Conservation (phyloP, 306 rosid genomes). For the Arachis hypogaea region DNA sequence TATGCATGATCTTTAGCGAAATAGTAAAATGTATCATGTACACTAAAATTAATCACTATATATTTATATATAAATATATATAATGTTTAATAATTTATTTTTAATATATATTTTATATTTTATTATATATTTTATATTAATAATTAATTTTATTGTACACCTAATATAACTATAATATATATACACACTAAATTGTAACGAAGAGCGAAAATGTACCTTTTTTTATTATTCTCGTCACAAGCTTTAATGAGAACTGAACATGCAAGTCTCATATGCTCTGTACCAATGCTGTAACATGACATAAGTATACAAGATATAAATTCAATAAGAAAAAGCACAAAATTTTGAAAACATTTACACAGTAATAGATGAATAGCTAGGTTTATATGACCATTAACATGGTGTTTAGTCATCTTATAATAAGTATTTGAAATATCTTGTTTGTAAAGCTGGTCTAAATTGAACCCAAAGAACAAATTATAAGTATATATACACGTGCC, state of each 20-base stretch:
- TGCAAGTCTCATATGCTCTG: conserved; percentile 53
- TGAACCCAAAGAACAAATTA: neutral
- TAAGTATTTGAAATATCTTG: neutral
- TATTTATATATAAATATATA: too few species aligned
- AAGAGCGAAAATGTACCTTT: conserved; percentile 39
- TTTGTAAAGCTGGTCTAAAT: conserved; percentile 2
- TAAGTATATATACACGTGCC: neutral
- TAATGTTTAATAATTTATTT: too few species aligned
- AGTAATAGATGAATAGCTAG: too few species aligned
- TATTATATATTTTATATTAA: too few species aligned
- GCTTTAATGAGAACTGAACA: conserved; percentile 52
- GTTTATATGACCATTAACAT: too few species aligned
- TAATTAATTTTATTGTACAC: too few species aligned
- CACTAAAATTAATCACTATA: too few species aligned
- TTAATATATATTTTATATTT: too few species aligned
- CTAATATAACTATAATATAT: too few species aligned
- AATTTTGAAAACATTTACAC: neutral
- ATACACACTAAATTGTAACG: neutral
- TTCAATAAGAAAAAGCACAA: conserved; percentile 4
- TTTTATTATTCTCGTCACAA: conserved; percentile 45
- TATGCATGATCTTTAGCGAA: neutral
- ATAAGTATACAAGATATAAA: conserved; percentile 25
- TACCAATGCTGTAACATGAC: conserved; percentile 62
- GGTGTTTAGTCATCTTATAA: too few species aligned
- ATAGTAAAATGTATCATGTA: too few species aligned